Base-by-base conservation (phyloP, 2,329 filamentous ascomycete genomes). In the Venturia carpophila region DNA sequence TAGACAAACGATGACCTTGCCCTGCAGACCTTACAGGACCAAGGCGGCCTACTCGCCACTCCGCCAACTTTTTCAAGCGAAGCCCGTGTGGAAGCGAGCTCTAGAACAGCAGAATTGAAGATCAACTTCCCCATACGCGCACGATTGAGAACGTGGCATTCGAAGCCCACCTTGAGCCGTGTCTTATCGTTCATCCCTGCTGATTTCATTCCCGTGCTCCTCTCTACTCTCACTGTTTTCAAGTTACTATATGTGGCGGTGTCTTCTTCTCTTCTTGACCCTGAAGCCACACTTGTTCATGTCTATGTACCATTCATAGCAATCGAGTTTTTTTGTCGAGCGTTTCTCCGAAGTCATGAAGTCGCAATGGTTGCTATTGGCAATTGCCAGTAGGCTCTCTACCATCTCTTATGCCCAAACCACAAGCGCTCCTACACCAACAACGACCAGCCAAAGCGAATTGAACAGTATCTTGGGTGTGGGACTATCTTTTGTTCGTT, bases 381-480 rank as follows among this genome's bases (percentile, higher is more conserved):
- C 24, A 17, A 37, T 56, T 11, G 27, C 49, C 27, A 56, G 49
- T 24, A 56, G 13, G 10, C 27, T 56, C 13, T 56, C 30, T 24
- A 30, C 27, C 49, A 4, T 34, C 13, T 34, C 49, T 19, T 34
- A 37, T 17, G 49, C 49, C 11, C 49, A 56, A 56, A 56, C 49
- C 49, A 56, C 49, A 56, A 34, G 13, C 7, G 49, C 49, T 34
- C 49, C 49, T 3, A 34, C 49, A 34, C 13, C 49, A 56, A 24
- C 30, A 37, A 56, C 49, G 5, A 34, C 49, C 49, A 56, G 49
- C 49, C 7, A 56, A 37, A 56, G 49, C 24, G 49, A 56, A 34
- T 56, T 56, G 24, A 21, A 56, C 11, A 56, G 49, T 56, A 15
- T 56, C 30, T n/a, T 56, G 27, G 49, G 49, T 24, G 49, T 56